These are phyloP conservation scores for Pyrenophora seminiperda DNA, from an alignment of 2,329 filamentous ascomycete genomes.

Conservation along the genomic window DNA sequence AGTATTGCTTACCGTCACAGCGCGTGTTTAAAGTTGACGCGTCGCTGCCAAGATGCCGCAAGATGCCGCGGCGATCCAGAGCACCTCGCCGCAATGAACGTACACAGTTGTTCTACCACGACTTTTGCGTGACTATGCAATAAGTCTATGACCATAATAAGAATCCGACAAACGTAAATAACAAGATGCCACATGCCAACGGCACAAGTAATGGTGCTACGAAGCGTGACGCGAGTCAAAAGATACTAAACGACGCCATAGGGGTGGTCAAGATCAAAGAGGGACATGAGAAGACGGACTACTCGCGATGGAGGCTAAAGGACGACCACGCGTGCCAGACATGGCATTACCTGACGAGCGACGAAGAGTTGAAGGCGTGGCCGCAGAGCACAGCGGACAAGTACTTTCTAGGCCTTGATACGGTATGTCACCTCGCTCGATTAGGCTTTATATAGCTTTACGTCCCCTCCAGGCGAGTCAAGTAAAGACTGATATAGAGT, in stretches of 20 bases:
- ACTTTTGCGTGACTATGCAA: slow-evolving; percentile 4
- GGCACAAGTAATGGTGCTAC: slow-evolving; percentile 28
- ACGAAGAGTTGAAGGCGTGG: slow-evolving; percentile 75
- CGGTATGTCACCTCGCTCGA: slow-evolving; percentile 58
- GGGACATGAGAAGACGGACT: slow-evolving; percentile 67
- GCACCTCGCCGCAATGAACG: slow-evolving; percentile 11
- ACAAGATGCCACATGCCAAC: slow-evolving; percentile 32
- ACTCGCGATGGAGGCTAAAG: slow-evolving; percentile 79
- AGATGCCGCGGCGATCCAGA: slow-evolving; percentile 10
- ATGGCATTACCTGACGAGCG: slow-evolving; percentile 85
- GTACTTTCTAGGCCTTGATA: slow-evolving; percentile 79
- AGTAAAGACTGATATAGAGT: background rate
- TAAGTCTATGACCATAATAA: background rate
- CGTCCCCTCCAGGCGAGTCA: background rate
- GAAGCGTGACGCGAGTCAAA: slow-evolving; percentile 20
- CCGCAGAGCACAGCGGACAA: slow-evolving; percentile 89
- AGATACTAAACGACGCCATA: slow-evolving; percentile 18
- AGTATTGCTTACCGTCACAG: background rate
- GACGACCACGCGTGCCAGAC: slow-evolving; percentile 86
- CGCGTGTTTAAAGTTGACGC: slow-evolving; percentile 1
- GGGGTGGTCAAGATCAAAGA: slow-evolving; percentile 19
- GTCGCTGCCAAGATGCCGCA: slow-evolving; percentile 34
- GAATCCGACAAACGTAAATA: background rate
- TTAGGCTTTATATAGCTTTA: background rate
- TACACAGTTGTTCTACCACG: slow-evolving; percentile 7